phyloP scores from a whole-genome alignment of 805 yeast genomes.

The Debaryomyces maramus region DNA sequence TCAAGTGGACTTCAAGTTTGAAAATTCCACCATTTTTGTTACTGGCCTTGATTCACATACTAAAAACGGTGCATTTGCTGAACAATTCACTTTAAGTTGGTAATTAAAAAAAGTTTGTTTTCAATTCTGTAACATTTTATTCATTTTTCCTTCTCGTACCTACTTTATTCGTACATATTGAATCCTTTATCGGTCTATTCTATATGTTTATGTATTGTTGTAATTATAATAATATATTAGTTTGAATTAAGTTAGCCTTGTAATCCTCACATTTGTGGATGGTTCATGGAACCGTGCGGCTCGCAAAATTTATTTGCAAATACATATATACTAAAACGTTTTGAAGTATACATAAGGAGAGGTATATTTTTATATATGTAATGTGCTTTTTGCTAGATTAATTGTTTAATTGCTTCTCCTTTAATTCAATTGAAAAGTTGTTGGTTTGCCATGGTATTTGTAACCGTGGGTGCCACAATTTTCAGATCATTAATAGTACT shows the following conservation, averaged over 20 bases:
- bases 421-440: neutral
- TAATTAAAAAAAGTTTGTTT: no score
- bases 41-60: constrained; percentile 16
- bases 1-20: constrained; percentile 12
- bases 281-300: neutral
- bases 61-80: neutral
- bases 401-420: neutral
- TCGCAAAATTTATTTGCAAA: neutral
- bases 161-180: no score
- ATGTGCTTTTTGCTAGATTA: neutral
- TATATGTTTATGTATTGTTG: no score
- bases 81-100: neutral
- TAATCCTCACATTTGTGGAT: no score
- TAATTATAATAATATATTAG: no score
- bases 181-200: no score
- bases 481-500: neutral
- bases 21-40: constrained; percentile 17
- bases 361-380: no score
- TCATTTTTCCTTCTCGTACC: no score
- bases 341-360: no score
- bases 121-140: no score
- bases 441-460: constrained; percentile 1
- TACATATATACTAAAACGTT: no score
- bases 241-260: no score
- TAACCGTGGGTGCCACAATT: neutral